Conservation (phyloP, 1,284 basidiomycete species). For the Phaffia rhodozyma region DNA sequence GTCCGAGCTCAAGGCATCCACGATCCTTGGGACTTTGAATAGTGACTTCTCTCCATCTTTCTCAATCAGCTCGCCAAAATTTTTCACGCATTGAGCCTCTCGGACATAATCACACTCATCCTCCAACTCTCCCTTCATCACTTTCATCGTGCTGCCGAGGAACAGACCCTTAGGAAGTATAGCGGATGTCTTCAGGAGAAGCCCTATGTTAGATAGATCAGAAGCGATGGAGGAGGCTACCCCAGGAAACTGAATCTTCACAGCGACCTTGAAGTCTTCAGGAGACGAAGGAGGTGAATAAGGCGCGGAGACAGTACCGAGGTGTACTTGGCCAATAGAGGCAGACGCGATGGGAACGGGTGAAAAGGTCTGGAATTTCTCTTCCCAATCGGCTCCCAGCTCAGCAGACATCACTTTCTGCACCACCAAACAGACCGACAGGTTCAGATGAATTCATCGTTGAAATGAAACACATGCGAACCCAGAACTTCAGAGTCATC, state of each 20-base stretch:
- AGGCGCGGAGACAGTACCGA: constrained; percentile 47
- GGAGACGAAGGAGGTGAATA: constrained; percentile 39
- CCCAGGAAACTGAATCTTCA: constrained; percentile 95
- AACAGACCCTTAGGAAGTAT: constrained; percentile 82
- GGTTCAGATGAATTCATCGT: background rate
- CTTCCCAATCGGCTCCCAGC: constrained; percentile 63
- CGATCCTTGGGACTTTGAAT: constrained; percentile 75
- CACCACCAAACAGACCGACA: background rate
- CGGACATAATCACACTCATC: constrained; percentile 92
- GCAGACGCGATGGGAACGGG: constrained; percentile 88
- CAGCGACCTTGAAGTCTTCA: constrained; percentile 50
- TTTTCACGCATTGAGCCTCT: constrained; percentile 62
- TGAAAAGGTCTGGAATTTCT: constrained; percentile 63
- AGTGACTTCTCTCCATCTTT: constrained; percentile 40
- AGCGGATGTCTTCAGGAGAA: constrained; percentile 65
- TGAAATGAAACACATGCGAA: background rate
- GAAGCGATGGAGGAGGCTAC: constrained; percentile 74
- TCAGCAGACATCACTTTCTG: constrained; percentile 65
- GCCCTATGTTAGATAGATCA: constrained; percentile 75
- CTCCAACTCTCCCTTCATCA: constrained; percentile 79
- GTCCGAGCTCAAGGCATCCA: constrained; percentile 60
- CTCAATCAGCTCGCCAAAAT: constrained; percentile 51
- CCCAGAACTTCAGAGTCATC: background rate
- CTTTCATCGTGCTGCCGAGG: constrained; percentile 73
- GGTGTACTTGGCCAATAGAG: constrained; percentile 94